phyloP scores from a whole-genome alignment of 2,329 filamentous ascomycete species.

The Albifimbria verrucaria region DNA sequence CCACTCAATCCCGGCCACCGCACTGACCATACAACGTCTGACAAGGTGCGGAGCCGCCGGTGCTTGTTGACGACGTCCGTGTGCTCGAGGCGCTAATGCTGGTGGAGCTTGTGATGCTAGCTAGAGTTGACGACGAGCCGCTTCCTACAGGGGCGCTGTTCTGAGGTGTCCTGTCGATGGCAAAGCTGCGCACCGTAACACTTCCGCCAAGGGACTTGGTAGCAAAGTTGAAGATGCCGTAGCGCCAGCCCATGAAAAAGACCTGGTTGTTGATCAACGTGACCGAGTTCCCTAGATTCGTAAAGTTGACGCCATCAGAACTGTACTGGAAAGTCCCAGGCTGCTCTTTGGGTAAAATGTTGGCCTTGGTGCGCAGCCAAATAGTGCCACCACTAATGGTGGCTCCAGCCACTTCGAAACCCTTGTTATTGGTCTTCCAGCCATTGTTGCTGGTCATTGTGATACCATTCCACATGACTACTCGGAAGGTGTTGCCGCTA shows the following conservation, averaged over 20 bases:
- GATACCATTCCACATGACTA: background rate
- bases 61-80: background rate
- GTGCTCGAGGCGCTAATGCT: background rate
- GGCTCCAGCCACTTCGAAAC: background rate
- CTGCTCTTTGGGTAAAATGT: background rate
- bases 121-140: background rate
- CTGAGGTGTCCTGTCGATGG: background rate
- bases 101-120: background rate
- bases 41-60: background rate
- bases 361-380: background rate
- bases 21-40: background rate
- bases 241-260: background rate
- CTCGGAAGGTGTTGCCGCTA: background rate
- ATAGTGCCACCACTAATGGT: background rate
- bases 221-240: background rate
- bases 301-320: background rate
- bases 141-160: background rate
- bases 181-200: background rate
- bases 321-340: background rate
- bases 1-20: background rate
- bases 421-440: background rate
- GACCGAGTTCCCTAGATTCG: background rate
- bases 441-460: background rate
- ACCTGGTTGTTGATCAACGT: background rate
- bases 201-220: background rate